Base-by-base conservation (phyloP, 2,329 filamentous ascomycete species). In the Didymella lethalis region DNA sequence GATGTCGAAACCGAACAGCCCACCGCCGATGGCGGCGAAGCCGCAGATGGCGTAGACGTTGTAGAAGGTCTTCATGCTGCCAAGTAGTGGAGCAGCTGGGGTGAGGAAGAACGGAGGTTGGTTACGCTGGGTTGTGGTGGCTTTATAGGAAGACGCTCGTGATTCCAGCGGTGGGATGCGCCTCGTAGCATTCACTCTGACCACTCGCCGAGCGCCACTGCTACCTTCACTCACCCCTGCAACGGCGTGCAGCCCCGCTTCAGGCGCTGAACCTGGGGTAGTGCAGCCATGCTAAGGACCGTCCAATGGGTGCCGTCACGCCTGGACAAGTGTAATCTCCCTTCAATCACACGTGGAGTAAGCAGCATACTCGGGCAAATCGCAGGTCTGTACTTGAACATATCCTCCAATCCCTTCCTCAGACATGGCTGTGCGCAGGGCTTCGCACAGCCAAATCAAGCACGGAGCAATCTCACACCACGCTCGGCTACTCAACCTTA, bases 21-120 rank as follows among this genome's bases (percentile, higher is more conserved):
- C 74, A 54, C 76, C 76, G 34, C 76, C 86, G 62, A 88, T 85
- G 69, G 86, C 84, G 71, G 86, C 86, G 69, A 88, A 87, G 59
- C 78, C 79, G 74, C 86, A 88, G 28, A 63, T 87, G 62, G 82
- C 80, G 72, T 88, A 88, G 48, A 87, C 80, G 70, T 85, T 87
- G 59, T 77, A 77, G 63, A 72, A 74, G 16, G 71, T 75, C 63
- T 73, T 74, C 73, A 76, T 76, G 59, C 67, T 70, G 66, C 59
- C 66, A 63, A 63, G 57, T 51, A 55, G 45, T 48, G 54, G 49
- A 44, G 51, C 43, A 61, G 49, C 18, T n/a, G 63, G 41, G 58
- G 48, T 60, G 43, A 58, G 57, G 23, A 32, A 59, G 36, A 63
- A 52, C 29, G 43, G 20, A 11, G 34, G 36, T 53, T 18, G 25